Base-by-base conservation (phyloP, 2,329 filamentous ascomycete species). In the Colletotrichum liriopes region DNA sequence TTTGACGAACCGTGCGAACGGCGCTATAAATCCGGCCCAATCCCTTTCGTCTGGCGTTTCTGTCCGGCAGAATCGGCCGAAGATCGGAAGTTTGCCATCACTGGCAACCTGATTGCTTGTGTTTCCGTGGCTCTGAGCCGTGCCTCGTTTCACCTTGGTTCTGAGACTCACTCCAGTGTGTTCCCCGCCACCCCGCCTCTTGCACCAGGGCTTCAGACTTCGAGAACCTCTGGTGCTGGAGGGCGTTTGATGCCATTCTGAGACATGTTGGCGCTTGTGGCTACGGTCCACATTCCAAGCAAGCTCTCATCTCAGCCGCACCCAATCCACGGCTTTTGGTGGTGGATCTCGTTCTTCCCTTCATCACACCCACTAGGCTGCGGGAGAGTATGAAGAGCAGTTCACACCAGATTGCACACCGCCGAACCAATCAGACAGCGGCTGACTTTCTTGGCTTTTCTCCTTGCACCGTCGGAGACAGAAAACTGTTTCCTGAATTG, bases 1-100 rank as follows among this genome's bases (percentile, higher is more conserved):
- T 60, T 72, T 69, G 69, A 69, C 69, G 59, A 52, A 65, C 69
- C 65, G 69, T 72, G 69, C 65, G 52, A 35, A 43, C 32, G 54
- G 60, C 32, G 37, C 54, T 45, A 39, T 14, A 16, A 18, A 37
- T 26, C 69, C 59, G 47, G 55, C 3, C 47, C 37, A 60, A 52
- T 69, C 65, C 29, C 35, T 52, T 23, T 29, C 59, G 45, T 64
- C 59, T 55, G 59, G 59, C 65, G 59, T 72, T 65, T 60, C 54
- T 60, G 59, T n/a, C 65, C 59, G 65, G 51, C 60, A 59, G 59
- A 64, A 26, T 64, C 65, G 37, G 58, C 65, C 58, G 52, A 72
- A 59, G 52, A 52, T 47, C 59, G 69, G 65, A 39, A 63, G 58
- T 51, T 23, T 59, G 29, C 20, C 18, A 18, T 20, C 37, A 29